phyloP scores from a whole-genome alignment of 352 stramenopile genomes.

The Pythium aquatile region DNA sequence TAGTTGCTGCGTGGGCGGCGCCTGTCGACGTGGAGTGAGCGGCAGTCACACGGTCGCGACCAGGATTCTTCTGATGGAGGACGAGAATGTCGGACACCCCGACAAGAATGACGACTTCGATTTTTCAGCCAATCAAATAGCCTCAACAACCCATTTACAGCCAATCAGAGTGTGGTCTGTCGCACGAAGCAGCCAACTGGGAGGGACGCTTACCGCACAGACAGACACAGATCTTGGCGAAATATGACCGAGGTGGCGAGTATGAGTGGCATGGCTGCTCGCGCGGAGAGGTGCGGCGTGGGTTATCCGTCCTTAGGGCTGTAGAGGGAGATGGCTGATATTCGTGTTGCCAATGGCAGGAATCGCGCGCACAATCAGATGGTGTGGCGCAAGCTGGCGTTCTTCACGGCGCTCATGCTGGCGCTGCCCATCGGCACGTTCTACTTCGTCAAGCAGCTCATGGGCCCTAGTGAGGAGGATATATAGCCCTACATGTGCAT shows the following conservation, averaged over 20 bases:
- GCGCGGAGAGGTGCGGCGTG: constrained; percentile 21
- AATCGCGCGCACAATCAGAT: constrained; percentile 71
- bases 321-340: too few species aligned
- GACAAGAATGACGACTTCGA: constrained; percentile 19
- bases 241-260: constrained; percentile 25
- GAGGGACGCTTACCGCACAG: background rate
- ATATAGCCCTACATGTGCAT: too few species aligned
- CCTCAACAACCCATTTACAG: background rate
- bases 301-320: too few species aligned
- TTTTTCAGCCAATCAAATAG: constrained; percentile 23
- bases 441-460: constrained; percentile 49
- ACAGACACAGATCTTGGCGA: background rate
- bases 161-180: background rate
- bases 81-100: constrained; percentile 1
- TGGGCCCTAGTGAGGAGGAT: constrained; percentile 35
- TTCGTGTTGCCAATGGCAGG: constrained; percentile 24
- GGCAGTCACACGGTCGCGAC: background rate
- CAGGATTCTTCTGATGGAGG: background rate
- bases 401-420: constrained; percentile 76
- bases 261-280: constrained; percentile 25
- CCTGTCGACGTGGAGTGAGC: background rate
- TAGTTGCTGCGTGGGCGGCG: background rate
- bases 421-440: constrained; percentile 61
- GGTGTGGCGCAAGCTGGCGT: constrained; percentile 67
- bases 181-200: background rate